A percentile compares a stretch with the other conserved stretches of the same genome.
Evolutionary conservation across 164 flowering plant genomes (phyloP).

Genomic region (Kalanchoe fedtschenkoi): DNA sequence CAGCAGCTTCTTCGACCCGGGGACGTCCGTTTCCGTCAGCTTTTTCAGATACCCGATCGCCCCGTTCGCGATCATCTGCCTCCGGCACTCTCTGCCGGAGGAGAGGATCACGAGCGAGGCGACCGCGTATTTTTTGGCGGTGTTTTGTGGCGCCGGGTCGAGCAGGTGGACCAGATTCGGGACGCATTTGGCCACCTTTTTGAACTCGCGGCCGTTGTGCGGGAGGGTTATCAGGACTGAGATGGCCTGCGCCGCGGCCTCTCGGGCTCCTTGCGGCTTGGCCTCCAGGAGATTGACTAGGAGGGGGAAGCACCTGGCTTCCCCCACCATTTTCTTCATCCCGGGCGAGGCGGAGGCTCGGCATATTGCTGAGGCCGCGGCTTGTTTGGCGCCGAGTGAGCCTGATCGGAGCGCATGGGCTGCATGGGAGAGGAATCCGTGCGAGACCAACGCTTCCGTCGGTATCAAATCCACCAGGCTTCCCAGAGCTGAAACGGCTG

Average conservation of each 20-base stretch:
- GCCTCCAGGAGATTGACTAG: slow-evolving; percentile 71
- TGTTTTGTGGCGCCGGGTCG: slow-evolving; percentile 71
- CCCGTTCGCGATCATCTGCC: slow-evolving; percentile 77
- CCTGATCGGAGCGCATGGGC: slow-evolving; percentile 70
- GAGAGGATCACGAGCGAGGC: slow-evolving; percentile 48
- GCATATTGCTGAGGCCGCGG: slow-evolving; percentile 69
- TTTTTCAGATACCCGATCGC: slow-evolving; percentile 90
- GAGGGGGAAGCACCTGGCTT: slow-evolving; percentile 58
- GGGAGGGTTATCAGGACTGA: slow-evolving; percentile 38
- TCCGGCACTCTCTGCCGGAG: slow-evolving; percentile 68
- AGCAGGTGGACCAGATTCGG: slow-evolving; percentile 77
- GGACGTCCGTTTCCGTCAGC: slow-evolving; percentile 67
- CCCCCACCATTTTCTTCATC: slow-evolving; percentile 57
- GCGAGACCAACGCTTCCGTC: slow-evolving; percentile 33
- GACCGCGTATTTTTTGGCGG: slow-evolving; percentile 76
- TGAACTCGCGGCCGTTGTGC: slow-evolving; percentile 52
- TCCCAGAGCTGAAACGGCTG: slow-evolving; percentile 73
- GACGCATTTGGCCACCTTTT: slow-evolving; percentile 61
- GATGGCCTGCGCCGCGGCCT: slow-evolving; percentile 69
- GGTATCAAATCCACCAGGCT: slow-evolving; percentile 57
- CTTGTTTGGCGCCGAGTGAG: slow-evolving; percentile 67
- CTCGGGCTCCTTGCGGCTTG: slow-evolving; percentile 54
- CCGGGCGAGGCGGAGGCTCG: slow-evolving; percentile 45
- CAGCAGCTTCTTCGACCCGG: slow-evolving; percentile 72
- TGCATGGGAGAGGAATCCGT: slow-evolving; percentile 49